A percentile compares a stretch with the other conserved stretches of the same genome.
Conservation (phyloP, 352 stramenopile species). For the Phytophthora macrochlamydospora region DNA sequence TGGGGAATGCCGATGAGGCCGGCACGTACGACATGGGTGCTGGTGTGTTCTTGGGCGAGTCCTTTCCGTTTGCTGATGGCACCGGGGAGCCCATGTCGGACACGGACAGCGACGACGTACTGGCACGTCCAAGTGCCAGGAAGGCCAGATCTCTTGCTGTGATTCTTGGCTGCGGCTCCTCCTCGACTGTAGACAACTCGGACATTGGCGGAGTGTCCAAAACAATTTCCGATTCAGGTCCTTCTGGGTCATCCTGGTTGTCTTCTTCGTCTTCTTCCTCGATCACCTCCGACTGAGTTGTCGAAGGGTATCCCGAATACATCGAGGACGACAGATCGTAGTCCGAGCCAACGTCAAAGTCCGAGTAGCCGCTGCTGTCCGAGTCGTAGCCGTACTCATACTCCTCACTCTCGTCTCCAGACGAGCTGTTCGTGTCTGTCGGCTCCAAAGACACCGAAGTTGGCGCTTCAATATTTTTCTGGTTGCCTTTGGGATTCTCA, state of each 20-base stretch:
- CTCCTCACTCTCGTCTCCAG: slow-evolving; percentile 23
- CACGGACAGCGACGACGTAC: slow-evolving; percentile 28
- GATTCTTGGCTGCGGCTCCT: slow-evolving; percentile 19
- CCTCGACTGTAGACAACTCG: slow-evolving; percentile 27
- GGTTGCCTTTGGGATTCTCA: not conserved
- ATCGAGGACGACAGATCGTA: slow-evolving; percentile 22
- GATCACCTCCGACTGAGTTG: slow-evolving; percentile 10
- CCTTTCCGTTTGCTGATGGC: slow-evolving; percentile 19
- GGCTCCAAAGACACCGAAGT: slow-evolving; percentile 17
- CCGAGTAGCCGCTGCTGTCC: slow-evolving; percentile 37
- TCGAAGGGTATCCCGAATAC: slow-evolving; percentile 8
- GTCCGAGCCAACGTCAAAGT: slow-evolving; percentile 47
- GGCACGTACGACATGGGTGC: slow-evolving; percentile 36
- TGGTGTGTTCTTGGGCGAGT: slow-evolving; percentile 11
- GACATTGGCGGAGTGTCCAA: slow-evolving; percentile 18
- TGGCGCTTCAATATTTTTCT: slow-evolving; percentile 7
- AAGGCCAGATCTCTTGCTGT: slow-evolving; percentile 37
- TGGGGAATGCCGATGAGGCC: slow-evolving; percentile 29
- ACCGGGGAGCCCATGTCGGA: slow-evolving; percentile 32
- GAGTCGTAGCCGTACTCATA: slow-evolving; percentile 28
- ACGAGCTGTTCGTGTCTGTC: slow-evolving; percentile 6
- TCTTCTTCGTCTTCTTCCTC: slow-evolving; percentile 10
- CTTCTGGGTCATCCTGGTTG: slow-evolving; percentile 13
- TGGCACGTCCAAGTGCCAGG: slow-evolving; percentile 32
- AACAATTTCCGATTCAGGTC: slow-evolving; percentile 9